Evolutionary conservation across 768 basidiomycete genomes (phyloP).

Genomic region (Suillus americanus): DNA sequence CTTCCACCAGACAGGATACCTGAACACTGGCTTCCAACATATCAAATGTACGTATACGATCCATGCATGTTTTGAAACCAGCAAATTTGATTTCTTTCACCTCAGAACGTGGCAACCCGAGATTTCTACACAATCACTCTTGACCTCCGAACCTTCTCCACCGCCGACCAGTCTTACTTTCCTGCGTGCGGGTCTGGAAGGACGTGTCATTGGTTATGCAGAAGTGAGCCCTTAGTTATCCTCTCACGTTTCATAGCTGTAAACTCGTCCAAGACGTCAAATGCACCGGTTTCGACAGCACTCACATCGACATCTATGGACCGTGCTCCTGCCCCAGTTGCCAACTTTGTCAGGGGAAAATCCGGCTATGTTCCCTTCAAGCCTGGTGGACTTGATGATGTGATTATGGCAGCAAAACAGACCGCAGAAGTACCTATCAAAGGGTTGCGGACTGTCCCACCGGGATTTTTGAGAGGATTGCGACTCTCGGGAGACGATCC

Average conservation of each 20-base stretch:
- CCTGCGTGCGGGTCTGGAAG: constrained; percentile 75
- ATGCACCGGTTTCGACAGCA: constrained; percentile 59
- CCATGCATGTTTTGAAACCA: constrained; percentile 8
- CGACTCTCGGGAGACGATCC: constrained; percentile 60
- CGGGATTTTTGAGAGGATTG: constrained; percentile 81
- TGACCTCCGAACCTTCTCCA: constrained; percentile 65
- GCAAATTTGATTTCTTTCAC: constrained; percentile 13
- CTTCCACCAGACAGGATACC: constrained; percentile 67
- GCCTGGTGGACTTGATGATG: constrained; percentile 88
- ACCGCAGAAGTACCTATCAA: constrained; percentile 38
- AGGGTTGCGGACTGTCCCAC: constrained; percentile 67
- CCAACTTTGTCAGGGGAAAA: constrained; percentile 91
- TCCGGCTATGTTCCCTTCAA: constrained; percentile 91
- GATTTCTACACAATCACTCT: constrained; percentile 59
- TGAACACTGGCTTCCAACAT: constrained; percentile 70
- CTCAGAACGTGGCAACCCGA: constrained; percentile 72
- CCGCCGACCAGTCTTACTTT: constrained; percentile 75
- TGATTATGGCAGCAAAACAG: constrained; percentile 33
- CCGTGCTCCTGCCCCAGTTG: constrained; percentile 76
- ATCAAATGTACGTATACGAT: constrained; percentile 69
- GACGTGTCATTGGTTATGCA: constrained; percentile 75
- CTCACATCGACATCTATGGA: constrained; percentile 84
- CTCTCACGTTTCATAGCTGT: constrained; percentile 3
- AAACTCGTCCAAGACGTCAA: constrained; percentile 45
- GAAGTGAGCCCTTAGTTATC: constrained; percentile 54